These are phyloP conservation scores for Aspergillus floridensis DNA, from an alignment of 2,329 filamentous ascomycete species.

Conservation along the genomic window DNA sequence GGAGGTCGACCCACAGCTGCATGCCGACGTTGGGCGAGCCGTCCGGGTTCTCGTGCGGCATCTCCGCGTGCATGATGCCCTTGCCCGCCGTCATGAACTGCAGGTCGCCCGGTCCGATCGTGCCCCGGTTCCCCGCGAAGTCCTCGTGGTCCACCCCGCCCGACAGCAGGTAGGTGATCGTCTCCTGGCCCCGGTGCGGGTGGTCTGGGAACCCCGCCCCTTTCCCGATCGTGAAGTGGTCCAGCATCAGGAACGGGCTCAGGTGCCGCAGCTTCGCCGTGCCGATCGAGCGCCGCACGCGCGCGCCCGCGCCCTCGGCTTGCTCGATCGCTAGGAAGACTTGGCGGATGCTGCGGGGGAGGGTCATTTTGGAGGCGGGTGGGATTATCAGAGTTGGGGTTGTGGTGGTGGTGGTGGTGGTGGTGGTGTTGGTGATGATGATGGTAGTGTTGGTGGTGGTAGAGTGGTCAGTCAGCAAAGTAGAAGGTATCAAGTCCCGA, in stretches of 20 bases:
- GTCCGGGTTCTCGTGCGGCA: constrained; percentile 77
- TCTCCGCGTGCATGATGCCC: constrained; percentile 93
- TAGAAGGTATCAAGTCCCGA: constrained; percentile 18
- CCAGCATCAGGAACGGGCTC: constrained; percentile 92
- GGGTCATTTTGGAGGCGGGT: constrained; percentile 52
- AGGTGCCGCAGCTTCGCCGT: constrained; percentile 80
- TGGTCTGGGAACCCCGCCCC: constrained; percentile 91
- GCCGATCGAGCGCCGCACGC: constrained; percentile 83
- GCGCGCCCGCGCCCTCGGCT: constrained; percentile 81
- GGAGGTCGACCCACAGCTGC: constrained; percentile 94
- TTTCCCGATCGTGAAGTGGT: constrained; percentile 78
- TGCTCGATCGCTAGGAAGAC: constrained; percentile 83
- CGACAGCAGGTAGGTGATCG: constrained; percentile 83
- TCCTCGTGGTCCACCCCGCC: constrained; percentile 90
- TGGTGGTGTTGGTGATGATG: constrained; percentile 5
- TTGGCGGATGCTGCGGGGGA: constrained; percentile 74
- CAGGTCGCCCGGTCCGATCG: constrained; percentile 80
- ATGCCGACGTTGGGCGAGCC: constrained; percentile 78
- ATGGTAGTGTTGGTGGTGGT: constrained; percentile 10
- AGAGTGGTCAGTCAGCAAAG: constrained; percentile 15
- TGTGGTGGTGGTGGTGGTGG: constrained; percentile 7
- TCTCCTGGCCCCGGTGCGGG: constrained; percentile 77
- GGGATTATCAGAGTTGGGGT: constrained; percentile 13
- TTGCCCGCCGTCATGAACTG: constrained; percentile 97
- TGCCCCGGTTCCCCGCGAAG: constrained; percentile 81